A percentile compares a stretch with the other conserved stretches of the same genome.
These are phyloP conservation scores for Cruciata laevipes DNA, from an alignment of 257 asterid genomes.

Conservation along the genomic window DNA sequence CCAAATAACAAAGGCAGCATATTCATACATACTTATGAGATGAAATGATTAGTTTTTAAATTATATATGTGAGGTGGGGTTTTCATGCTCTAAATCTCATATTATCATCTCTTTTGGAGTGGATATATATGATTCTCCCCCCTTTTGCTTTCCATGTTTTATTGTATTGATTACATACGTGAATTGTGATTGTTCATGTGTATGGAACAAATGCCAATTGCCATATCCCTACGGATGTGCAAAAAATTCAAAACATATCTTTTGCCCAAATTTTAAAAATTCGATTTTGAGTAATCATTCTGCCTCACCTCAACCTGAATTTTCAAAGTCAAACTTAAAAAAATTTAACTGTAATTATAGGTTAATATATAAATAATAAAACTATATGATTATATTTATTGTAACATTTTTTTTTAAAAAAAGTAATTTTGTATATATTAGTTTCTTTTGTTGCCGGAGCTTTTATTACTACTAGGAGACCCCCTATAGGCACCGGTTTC, in stretches of 20 bases:
- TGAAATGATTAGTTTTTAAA: constrained; percentile 9
- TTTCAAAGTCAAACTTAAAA: too few relatives aligned
- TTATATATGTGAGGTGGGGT: constrained; percentile 25
- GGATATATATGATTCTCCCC: constrained; percentile 46
- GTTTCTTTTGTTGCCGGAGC: too few relatives aligned
- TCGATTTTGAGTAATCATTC: too few relatives aligned
- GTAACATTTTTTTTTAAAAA: too few relatives aligned
- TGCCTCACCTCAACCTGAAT: too few relatives aligned
- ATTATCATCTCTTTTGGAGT: constrained; percentile 56
- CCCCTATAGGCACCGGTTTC: too few relatives aligned
- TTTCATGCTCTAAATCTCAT: constrained; percentile 40
- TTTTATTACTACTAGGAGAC: too few relatives aligned
- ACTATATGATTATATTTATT: too few relatives aligned
- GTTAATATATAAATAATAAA: too few relatives aligned
- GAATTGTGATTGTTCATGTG: constrained; percentile 34
- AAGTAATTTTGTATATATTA: too few relatives aligned
- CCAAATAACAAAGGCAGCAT: constrained; percentile 11
- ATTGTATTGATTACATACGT: constrained; percentile 29
- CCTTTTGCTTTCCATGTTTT: constrained; percentile 38
- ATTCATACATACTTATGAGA: neutral
- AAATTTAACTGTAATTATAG: too few relatives aligned
- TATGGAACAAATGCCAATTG: constrained; percentile 42
- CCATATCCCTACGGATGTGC: neutral
- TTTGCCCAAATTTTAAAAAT: too few relatives aligned
- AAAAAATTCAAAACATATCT: constrained; percentile 28